A percentile compares a stretch with the other conserved stretches of the same genome.
phyloP scores from a whole-genome alignment of 257 asterid species.

The Petunia secreta region DNA sequence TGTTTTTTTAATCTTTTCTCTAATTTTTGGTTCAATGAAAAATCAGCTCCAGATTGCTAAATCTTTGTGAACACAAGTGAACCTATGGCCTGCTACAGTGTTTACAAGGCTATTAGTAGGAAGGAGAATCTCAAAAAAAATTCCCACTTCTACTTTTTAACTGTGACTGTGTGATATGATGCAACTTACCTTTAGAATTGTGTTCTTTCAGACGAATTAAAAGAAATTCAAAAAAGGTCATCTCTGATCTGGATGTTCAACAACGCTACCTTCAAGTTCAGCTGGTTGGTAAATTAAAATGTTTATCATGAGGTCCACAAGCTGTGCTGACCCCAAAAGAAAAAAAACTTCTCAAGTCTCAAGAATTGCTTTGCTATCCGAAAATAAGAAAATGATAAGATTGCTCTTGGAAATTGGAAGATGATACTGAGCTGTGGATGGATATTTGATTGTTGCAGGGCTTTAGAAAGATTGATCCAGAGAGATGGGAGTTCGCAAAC shows the following conservation, averaged over 20 bases:
- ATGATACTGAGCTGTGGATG: constrained; percentile 11
- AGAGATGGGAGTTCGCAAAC: constrained; percentile 87
- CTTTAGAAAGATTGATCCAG: constrained; percentile 83
- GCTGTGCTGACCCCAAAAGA: neutral
- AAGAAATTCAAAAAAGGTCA: constrained; percentile 11
- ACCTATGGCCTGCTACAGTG: neutral
- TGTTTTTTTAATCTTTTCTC: too few species aligned
- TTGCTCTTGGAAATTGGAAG: neutral
- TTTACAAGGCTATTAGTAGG: constrained; percentile 21
- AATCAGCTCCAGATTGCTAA: constrained; percentile 9
- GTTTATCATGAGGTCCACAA: neutral
- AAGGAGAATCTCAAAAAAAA: constrained; percentile 6
- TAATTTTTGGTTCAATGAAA: too few species aligned
- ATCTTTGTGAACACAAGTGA: constrained; percentile 27
- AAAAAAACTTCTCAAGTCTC: neutral
- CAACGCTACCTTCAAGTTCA: constrained; percentile 9
- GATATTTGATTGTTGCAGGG: constrained; percentile 66
- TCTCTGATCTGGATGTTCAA: constrained; percentile 17
- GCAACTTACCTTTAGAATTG: constrained; percentile 22
- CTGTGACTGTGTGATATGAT: neutral
- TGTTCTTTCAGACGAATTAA: constrained; percentile 12
- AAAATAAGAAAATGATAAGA: neutral
- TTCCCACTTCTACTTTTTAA: neutral
- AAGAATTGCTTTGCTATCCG: neutral
- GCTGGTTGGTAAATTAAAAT: constrained; percentile 22